Evolutionary conservation across 768 basidiomycete genomes (phyloP), one percentile per base, ranked within the genome.

Genomic region (Leucosporidium yakuticum): DNA sequence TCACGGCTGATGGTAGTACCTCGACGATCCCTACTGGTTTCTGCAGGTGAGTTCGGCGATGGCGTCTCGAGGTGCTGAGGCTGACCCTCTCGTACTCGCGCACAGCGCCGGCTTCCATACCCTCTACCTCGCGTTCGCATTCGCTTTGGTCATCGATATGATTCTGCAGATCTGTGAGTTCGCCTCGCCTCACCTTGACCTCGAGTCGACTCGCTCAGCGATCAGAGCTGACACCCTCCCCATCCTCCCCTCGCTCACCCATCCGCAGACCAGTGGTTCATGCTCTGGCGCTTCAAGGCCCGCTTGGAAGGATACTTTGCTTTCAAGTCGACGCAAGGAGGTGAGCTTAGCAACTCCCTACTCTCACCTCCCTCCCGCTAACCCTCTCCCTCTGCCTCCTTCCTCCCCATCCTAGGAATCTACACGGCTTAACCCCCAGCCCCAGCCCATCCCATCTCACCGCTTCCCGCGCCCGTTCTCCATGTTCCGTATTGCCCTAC

Each of bases 91-190:
- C n/a, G n/a, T n/a, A 32, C 55, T 56, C 29, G 27, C 55, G 11
- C 21, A 12, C 25, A 65, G 65, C 9, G 39, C 63, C 36, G 70
- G 70, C 7, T 71, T 68, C 58, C 67, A 65, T 21, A 32, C 67
- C 2, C 44, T 71, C 11, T 71, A 71, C 58, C 58, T 71, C 21
- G 70, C 70, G 29, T 71, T 71, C 44, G 53, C 70, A 0, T 66
- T 68, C 19, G 64, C 53, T 1, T 57, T 71, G 21, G 29, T 23
- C 17, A 63, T 71, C 54, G 70, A 71, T 49, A 12, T 34, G 48
- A 20, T 49, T 31, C 32, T 71, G 0, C 70, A 71, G 60, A 25
- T 68, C 27, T 67, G 68, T 44, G 61, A 60, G 29, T 48, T 19
- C 56, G 57, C 60, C 69, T 64, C 27, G 20, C 23, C 49, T 62